These are phyloP conservation scores for Rubia yunnanensis DNA, from an alignment of 257 asterid genomes.

Conservation along the genomic window DNA sequence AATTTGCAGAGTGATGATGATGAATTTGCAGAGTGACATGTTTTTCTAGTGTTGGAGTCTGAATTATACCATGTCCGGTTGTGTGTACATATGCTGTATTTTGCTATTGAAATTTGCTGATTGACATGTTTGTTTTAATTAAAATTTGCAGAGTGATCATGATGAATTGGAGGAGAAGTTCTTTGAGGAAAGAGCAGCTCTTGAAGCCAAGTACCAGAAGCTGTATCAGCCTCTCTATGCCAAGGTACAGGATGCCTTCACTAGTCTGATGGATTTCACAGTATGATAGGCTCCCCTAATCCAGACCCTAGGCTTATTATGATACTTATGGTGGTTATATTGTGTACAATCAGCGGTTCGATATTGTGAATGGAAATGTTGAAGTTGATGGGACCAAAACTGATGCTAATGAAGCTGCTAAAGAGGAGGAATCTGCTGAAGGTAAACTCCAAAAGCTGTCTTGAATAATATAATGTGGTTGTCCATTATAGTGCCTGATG, in stretches of 20 bases:
- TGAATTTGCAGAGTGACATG: no score
- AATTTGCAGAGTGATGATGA: slow-evolving; percentile 28
- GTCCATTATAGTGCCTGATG: background rate
- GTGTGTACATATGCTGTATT: background rate
- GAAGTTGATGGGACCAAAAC: slow-evolving; percentile 19
- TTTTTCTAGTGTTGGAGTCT: background rate
- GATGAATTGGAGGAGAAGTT: slow-evolving; percentile 27
- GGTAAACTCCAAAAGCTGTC: slow-evolving; percentile 14
- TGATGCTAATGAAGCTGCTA: slow-evolving; percentile 9
- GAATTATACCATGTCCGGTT: background rate
- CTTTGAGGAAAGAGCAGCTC: slow-evolving; percentile 33
- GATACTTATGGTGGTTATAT: background rate
- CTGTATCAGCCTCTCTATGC: slow-evolving; percentile 28
- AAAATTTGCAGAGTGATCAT: slow-evolving; percentile 24
- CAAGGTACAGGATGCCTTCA: slow-evolving; percentile 20
- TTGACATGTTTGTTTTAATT: background rate
- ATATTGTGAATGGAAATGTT: slow-evolving; percentile 27
- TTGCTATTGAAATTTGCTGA: background rate
- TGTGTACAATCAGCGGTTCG: slow-evolving; percentile 19
- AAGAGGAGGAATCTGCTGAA: slow-evolving; percentile 13
- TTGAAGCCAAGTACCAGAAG: slow-evolving; percentile 34
- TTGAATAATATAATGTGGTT: background rate
- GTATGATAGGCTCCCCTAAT: background rate
- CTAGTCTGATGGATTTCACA: background rate
- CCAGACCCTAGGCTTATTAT: background rate